Percentiles rank a stretch among this genome's conserved stretches.
Conservation (phyloP, 2,329 filamentous ascomycete species). For the Phialophora chinensis region DNA sequence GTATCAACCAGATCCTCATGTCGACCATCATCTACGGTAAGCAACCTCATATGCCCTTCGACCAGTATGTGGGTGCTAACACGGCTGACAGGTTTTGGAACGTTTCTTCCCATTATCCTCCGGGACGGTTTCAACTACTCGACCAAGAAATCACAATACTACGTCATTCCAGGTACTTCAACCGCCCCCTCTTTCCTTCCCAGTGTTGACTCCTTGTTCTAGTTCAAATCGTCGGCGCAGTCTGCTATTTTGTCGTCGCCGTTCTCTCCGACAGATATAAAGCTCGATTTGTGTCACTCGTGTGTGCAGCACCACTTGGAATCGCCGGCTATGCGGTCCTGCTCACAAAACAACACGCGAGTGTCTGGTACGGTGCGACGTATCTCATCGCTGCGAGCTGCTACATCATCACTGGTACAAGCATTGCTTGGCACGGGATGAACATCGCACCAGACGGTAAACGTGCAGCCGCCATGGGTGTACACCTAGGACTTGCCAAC, state of each 20-base stretch:
- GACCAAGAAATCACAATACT: slow-evolving; percentile 57
- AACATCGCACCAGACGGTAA: slow-evolving; percentile 67
- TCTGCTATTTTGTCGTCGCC: slow-evolving; percentile 46
- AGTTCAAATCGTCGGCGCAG: slow-evolving; percentile 22
- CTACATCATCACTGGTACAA: slow-evolving; percentile 57
- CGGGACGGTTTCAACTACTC: slow-evolving; percentile 56
- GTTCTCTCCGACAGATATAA: slow-evolving; percentile 52
- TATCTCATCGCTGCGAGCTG: slow-evolving; percentile 57
- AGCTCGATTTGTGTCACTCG: slow-evolving; percentile 45
- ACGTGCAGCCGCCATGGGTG: slow-evolving; percentile 54
- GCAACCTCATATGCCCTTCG: not conserved
- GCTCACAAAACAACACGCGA: slow-evolving; percentile 54
- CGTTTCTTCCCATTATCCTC: slow-evolving; percentile 63
- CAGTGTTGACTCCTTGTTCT: slow-evolving; percentile 44
- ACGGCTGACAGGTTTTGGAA: slow-evolving; percentile 55
- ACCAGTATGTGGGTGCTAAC: not conserved
- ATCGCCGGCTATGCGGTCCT: slow-evolving; percentile 59
- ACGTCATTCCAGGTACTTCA: slow-evolving; percentile 54
- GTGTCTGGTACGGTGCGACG: slow-evolving; percentile 58
- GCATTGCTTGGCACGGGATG: slow-evolving; percentile 56
- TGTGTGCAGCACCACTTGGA: slow-evolving; percentile 51
- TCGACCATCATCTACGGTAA: slow-evolving; percentile 56
- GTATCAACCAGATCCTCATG: slow-evolving; percentile 58
- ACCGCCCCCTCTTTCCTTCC: not conserved
- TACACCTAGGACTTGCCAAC: slow-evolving; percentile 57